Conservation (phyloP, 768 basidiomycete species). For the Hortiboletus campestris region DNA sequence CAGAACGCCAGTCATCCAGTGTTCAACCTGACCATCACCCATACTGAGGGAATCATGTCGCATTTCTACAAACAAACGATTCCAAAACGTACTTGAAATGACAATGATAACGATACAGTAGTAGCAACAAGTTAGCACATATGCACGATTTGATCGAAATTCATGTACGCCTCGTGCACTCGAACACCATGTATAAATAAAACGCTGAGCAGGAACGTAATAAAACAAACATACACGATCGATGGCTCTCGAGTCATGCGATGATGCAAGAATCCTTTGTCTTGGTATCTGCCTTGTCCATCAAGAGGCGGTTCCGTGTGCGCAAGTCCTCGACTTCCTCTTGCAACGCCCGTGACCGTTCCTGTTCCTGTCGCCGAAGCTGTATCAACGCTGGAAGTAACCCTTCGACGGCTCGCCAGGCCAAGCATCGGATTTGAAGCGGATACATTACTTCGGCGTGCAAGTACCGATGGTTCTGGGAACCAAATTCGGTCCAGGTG, state of each 20-base stretch:
- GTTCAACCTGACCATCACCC: slow-evolving; percentile 71
- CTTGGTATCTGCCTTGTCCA: slow-evolving; percentile 30
- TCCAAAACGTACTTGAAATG: slow-evolving; percentile 32
- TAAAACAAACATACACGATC: background rate
- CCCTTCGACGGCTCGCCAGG: slow-evolving; percentile 44
- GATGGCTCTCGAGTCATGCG: slow-evolving; percentile 13
- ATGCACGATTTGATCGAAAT: slow-evolving; percentile 1
- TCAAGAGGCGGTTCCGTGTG: slow-evolving; percentile 43
- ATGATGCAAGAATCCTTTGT: slow-evolving; percentile 31
- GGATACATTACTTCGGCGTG: background rate
- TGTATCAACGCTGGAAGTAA: slow-evolving; percentile 44
- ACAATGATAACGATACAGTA: background rate
- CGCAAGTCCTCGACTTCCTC: slow-evolving; percentile 51
- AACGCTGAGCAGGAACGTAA: background rate
- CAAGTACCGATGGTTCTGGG: slow-evolving; percentile 12
- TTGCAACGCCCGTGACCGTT: slow-evolving; percentile 37
- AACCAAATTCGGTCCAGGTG: slow-evolving; percentile 41
- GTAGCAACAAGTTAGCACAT: background rate
- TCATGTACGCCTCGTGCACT: background rate
- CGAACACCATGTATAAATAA: background rate
- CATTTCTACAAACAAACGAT: slow-evolving; percentile 68
- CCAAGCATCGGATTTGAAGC: slow-evolving; percentile 25
- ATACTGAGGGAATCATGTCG: slow-evolving; percentile 63
- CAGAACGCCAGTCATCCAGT: slow-evolving; percentile 84
- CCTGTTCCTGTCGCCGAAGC: slow-evolving; percentile 44